Conservation (phyloP, 345 rosid species). For the Syzygium grande region DNA sequence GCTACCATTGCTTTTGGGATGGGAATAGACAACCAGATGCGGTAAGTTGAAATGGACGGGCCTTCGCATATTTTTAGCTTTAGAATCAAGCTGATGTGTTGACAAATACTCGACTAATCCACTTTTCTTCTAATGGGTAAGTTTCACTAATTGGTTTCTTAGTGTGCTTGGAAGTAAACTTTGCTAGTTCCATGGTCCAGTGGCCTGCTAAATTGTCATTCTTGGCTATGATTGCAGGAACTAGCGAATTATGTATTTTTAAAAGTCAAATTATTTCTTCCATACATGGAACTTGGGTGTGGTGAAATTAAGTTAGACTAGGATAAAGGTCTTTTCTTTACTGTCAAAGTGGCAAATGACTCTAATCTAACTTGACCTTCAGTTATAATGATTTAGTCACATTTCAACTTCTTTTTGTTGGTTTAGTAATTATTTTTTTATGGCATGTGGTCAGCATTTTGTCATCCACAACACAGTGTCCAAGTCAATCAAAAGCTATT, state of each 20-base stretch:
- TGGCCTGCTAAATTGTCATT: too few relatives aligned
- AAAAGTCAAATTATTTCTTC: background rate
- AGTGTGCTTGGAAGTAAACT: too few relatives aligned
- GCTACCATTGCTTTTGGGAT: slow-evolving; percentile 95
- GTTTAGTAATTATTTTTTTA: background rate
- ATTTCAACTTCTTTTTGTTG: background rate
- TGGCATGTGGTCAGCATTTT: slow-evolving; percentile 48
- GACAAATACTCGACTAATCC: too few relatives aligned
- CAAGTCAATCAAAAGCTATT: slow-evolving; percentile 85
- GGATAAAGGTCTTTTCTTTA: background rate
- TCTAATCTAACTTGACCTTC: background rate
- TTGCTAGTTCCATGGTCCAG: too few relatives aligned
- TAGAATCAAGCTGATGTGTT: too few relatives aligned
- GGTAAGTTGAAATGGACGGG: slow-evolving; percentile 31
- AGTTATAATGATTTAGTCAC: background rate
- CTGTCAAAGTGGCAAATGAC: background rate
- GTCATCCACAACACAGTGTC: slow-evolving; percentile 91
- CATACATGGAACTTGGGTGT: background rate
- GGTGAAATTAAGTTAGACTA: background rate
- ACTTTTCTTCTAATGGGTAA: too few relatives aligned
- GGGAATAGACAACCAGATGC: slow-evolving; percentile 98
- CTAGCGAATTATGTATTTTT: background rate
- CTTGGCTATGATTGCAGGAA: background rate
- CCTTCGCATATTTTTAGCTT: too few relatives aligned
- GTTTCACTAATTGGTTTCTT: too few relatives aligned